Percentiles rank a stretch among this genome's conserved stretches.
phyloP scores from a whole-genome alignment of 2,329 filamentous ascomycete species.

The Aspergillus ochraceus region DNA sequence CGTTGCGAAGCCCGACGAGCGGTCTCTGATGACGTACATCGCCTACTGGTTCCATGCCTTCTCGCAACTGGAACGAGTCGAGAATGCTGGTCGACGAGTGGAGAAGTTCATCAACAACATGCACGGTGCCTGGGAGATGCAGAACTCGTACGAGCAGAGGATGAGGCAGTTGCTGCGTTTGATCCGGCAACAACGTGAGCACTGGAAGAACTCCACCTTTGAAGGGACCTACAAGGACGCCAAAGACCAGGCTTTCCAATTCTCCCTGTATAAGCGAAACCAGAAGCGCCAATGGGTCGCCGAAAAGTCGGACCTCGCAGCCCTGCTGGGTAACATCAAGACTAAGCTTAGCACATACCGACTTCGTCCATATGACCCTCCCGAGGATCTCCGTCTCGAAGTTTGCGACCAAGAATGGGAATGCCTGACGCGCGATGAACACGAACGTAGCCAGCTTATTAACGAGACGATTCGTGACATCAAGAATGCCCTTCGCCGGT shows the following conservation, averaged over 20 bases:
- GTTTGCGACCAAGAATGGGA: conserved; percentile 82
- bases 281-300: conserved; percentile 95
- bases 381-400: conserved; percentile 77
- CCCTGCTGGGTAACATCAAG: conserved; percentile 95
- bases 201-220: conserved; percentile 79
- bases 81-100: conserved; percentile 92
- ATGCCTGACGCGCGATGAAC: conserved; percentile 76
- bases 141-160: conserved; percentile 88
- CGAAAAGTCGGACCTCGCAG: conserved; percentile 93
- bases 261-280: conserved; percentile 85
- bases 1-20: conserved; percentile 91
- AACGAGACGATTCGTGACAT: conserved; percentile 99
- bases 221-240: conserved; percentile 91
- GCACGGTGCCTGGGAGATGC: conserved; percentile 99
- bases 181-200: conserved; percentile 70
- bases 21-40: conserved; percentile 98
- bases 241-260: conserved; percentile 78
- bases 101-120: conserved; percentile 99
- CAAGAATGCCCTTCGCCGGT: conserved; percentile 88
- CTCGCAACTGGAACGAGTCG: conserved; percentile 97
- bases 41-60: conserved; percentile 99
- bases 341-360: conserved; percentile 96
- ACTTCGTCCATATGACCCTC: conserved; percentile 85
- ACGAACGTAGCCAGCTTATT: conserved; percentile 85
- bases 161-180: conserved; percentile 79